phyloP scores from a whole-genome alignment of 2,329 filamentous ascomycete genomes.

The Hypoxylon sp. region DNA sequence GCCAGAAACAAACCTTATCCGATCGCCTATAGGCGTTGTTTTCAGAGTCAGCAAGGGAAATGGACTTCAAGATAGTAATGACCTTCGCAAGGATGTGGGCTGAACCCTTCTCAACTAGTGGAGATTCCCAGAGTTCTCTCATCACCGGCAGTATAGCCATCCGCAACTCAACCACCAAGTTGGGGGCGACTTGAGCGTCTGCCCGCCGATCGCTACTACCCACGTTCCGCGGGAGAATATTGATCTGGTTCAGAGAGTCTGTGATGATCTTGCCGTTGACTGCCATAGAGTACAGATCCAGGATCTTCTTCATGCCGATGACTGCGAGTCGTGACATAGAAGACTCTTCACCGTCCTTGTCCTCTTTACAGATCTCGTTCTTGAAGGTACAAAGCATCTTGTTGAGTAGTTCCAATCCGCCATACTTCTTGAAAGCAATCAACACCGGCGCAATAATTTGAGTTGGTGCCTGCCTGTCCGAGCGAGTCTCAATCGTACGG shows the following conservation, averaged over 20 bases:
- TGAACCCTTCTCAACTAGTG: conserved; percentile 84
- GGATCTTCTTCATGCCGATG: conserved; percentile 82
- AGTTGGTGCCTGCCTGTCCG: conserved; percentile 64
- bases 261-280: conserved; percentile 83
- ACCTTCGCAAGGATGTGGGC: conserved; percentile 82
- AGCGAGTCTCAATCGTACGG: conserved; percentile 61
- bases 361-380: conserved; percentile 64
- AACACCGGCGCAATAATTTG: conserved; percentile 82
- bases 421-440: conserved; percentile 86
- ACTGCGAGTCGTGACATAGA: conserved; percentile 66
- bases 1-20: conserved; percentile 67
- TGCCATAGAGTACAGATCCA: conserved; percentile 84
- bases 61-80: conserved; percentile 85
- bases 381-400: conserved; percentile 79
- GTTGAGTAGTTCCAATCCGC: conserved; percentile 82
- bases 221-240: conserved; percentile 56
- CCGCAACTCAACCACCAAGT: conserved; percentile 89
- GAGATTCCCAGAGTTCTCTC: conserved; percentile 86
- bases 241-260: conserved; percentile 77
- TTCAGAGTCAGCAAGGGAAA: conserved; percentile 85
- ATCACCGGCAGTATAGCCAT: conserved; percentile 83
- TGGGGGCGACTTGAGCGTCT: conserved; percentile 67
- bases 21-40: conserved; percentile 72
- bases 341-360: conserved; percentile 60
- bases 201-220: conserved; percentile 61